phyloP scores from a whole-genome alignment of 2,329 filamentous ascomycete species.

The Exophiala dermatitidis region DNA sequence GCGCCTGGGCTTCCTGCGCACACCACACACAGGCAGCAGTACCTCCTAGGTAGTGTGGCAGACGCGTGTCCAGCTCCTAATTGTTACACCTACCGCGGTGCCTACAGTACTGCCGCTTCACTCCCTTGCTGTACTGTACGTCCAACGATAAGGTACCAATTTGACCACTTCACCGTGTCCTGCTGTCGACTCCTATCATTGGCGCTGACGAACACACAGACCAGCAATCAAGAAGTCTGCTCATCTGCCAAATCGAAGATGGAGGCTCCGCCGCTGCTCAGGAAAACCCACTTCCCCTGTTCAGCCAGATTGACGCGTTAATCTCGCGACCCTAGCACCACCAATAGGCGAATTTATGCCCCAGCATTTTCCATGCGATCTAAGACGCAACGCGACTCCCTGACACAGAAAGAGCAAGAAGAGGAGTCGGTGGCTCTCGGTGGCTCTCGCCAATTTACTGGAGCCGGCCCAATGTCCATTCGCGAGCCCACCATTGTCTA shows the following conservation, averaged over 20 bases:
- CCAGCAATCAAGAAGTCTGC: not conserved
- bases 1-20: too few relatives aligned
- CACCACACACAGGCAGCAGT: too few relatives aligned
- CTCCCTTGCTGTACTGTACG: too few relatives aligned
- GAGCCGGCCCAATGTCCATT: not conserved
- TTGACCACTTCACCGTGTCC: too few relatives aligned
- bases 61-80: too few relatives aligned
- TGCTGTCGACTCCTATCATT: too few relatives aligned
- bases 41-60: too few relatives aligned
- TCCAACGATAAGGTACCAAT: too few relatives aligned
- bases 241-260: not conserved
- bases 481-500: not conserved
- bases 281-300: not conserved
- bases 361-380: slow-evolving; percentile 18
- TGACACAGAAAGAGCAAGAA: slow-evolving; percentile 10
- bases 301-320: slow-evolving; percentile 22
- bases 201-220: not conserved
- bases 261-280: not conserved
- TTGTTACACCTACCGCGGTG: too few relatives aligned
- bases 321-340: slow-evolving; percentile 17
- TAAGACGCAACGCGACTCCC: slow-evolving; percentile 17
- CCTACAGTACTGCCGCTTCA: too few relatives aligned
- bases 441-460: not conserved
- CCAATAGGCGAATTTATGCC: slow-evolving; percentile 20
- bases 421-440: too few relatives aligned